Percentiles rank a stretch among this genome's conserved stretches.
phyloP scores from a whole-genome alignment of 352 stramenopile genomes.

The Pythium guiyangense region DNA sequence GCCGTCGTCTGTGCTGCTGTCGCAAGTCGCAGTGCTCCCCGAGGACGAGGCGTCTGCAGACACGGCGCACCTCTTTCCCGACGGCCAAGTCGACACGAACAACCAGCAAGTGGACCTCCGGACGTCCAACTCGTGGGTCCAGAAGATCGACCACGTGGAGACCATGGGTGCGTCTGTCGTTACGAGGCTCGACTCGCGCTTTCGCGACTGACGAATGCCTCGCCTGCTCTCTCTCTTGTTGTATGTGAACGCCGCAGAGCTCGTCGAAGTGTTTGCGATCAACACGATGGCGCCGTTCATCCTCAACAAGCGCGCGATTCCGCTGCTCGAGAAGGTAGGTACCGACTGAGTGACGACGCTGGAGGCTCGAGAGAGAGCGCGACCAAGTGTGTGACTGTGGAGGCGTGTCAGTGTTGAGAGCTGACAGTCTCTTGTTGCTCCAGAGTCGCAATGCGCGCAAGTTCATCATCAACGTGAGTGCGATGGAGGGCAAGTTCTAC shows the following conservation, averaged over 20 bases:
- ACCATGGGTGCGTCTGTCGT: constrained; percentile 57
- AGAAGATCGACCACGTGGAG: constrained; percentile 74
- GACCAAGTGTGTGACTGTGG: no score
- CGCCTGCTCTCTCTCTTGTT: background rate
- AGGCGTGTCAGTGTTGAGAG: no score
- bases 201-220: constrained; percentile 1
- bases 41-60: constrained; percentile 79
- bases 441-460: constrained; percentile 42
- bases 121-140: constrained; percentile 90
- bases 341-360: background rate
- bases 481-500: constrained; percentile 97
- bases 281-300: constrained; percentile 94
- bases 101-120: constrained; percentile 92
- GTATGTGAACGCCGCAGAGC: constrained; percentile 26
- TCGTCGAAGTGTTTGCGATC: constrained; percentile 85
- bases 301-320: constrained; percentile 84
- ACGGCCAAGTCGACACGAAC: constrained; percentile 88
- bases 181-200: no score
- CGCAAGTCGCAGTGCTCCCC: constrained; percentile 81
- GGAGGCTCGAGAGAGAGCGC: no score
- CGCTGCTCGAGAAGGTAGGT: constrained; percentile 63
- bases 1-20: constrained; percentile 85
- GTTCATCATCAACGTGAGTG: constrained; percentile 94
- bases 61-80: constrained; percentile 45
- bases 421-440: no score